phyloP scores from a whole-genome alignment of 306 rosid genomes.

The Acmispon strigosus region DNA sequence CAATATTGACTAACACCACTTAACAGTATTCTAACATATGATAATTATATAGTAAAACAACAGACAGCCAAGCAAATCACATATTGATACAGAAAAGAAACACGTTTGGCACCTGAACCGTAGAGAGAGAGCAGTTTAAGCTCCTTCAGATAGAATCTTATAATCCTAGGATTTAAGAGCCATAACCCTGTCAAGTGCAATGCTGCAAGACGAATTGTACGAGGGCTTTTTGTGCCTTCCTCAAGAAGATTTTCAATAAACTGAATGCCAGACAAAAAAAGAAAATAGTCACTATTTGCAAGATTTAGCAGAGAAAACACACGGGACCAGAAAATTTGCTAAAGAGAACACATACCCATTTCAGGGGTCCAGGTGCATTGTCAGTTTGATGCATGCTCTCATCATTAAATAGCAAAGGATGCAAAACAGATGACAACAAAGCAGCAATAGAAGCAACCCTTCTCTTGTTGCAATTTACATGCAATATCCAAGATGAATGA shows the following conservation, averaged over 20 bases:
- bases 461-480: conserved; percentile 84
- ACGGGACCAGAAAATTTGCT: conserved; percentile 8
- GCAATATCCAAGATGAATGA: conserved; percentile 89
- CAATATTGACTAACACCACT: too few relatives aligned
- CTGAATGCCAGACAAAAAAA: conserved; percentile 33
- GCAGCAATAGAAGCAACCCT: conserved; percentile 94
- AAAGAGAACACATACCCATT: conserved; percentile 67
- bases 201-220: conserved; percentile 97
- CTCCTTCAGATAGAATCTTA: conserved; percentile 78
- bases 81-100: neutral
- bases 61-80: conserved; percentile 7
- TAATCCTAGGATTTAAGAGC: conserved; percentile 69
- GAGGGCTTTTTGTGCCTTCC: conserved; percentile 94
- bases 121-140: conserved; percentile 73
- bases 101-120: conserved; percentile 65
- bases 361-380: conserved; percentile 72
- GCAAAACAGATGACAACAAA: conserved; percentile 87
- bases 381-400: conserved; percentile 69
- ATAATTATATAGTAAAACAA: neutral
- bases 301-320: conserved; percentile 3
- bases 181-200: conserved; percentile 85
- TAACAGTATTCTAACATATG: too few relatives aligned
- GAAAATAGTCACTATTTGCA: conserved; percentile 11
- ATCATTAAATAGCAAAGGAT: conserved; percentile 65
- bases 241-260: conserved; percentile 71